A percentile compares a stretch with the other conserved stretches of the same genome.
Conservation (phyloP, 2,329 filamentous ascomycete species). For the Epichloe baconii region DNA sequence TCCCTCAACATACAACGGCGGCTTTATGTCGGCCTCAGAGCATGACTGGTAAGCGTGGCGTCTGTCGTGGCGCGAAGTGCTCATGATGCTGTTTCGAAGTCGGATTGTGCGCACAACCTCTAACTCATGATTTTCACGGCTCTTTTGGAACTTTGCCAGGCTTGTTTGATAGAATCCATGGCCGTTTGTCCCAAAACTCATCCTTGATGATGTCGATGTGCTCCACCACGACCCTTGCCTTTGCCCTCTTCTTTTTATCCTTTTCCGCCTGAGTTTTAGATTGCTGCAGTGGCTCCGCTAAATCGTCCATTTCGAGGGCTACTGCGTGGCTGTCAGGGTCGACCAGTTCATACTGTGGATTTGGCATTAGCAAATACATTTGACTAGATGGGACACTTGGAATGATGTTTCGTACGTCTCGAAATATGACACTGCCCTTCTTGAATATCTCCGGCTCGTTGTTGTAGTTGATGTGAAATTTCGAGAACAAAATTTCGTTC, state of each 20-base stretch:
- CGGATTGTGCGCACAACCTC: neutral
- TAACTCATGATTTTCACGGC: conserved; percentile 15
- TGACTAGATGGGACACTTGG: neutral
- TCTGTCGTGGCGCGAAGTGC: neutral
- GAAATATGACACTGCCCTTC: conserved; percentile 83
- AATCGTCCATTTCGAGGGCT: conserved; percentile 31
- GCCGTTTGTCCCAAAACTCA: conserved; percentile 79
- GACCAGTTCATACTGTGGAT: conserved; percentile 54
- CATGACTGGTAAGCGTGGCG: neutral
- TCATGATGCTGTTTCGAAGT: neutral
- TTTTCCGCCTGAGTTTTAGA: conserved; percentile 77
- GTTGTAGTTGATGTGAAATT: conserved; percentile 93
- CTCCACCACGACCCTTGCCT: conserved; percentile 68
- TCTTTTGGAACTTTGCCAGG: conserved; percentile 58
- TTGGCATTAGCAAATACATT: neutral
- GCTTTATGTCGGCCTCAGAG: neutral
- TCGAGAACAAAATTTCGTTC: conserved; percentile 86
- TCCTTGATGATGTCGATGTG: conserved; percentile 93
- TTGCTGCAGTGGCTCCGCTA: conserved; percentile 40
- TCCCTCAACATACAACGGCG: no score
- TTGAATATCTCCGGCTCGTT: conserved; percentile 86
- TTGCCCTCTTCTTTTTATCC: conserved; percentile 65
- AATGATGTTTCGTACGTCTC: conserved; percentile 44
- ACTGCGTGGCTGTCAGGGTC: conserved; percentile 40
- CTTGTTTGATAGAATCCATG: conserved; percentile 70